Percentiles rank a stretch among this genome's conserved stretches.
phyloP scores from a whole-genome alignment of 176 grass and related monocot genomes.

The Cocos nucifera region DNA sequence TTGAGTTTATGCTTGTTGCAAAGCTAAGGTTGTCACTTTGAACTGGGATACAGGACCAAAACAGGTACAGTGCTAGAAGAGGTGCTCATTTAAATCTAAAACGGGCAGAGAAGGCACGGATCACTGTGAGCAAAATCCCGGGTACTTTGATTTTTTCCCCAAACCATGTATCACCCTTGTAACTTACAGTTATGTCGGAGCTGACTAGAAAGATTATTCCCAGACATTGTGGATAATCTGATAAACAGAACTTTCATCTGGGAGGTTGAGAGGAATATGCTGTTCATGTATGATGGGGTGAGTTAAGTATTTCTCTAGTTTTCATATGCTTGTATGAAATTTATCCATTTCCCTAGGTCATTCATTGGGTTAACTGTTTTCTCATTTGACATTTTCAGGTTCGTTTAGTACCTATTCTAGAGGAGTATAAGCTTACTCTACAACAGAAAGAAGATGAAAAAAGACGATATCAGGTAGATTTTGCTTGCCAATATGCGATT shows the following conservation, averaged over 20 bases:
- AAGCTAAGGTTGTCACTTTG: neutral
- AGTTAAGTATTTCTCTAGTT: neutral
- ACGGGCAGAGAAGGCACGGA: neutral
- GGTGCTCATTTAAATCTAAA: neutral
- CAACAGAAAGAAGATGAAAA: neutral
- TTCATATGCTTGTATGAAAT: neutral
- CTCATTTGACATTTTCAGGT: neutral
- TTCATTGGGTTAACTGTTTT: too few relatives aligned
- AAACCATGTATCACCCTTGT: neutral
- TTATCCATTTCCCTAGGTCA: neutral
- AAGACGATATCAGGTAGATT: neutral
- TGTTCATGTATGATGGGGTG: neutral
- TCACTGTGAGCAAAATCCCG: neutral
- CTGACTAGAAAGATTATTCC: neutral
- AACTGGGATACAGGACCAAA: neutral
- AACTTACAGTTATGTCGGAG: neutral
- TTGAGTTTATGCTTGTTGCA: neutral
- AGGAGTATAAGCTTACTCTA: neutral
- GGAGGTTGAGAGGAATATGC: neutral
- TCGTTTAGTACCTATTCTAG: neutral
- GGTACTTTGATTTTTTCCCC: neutral
- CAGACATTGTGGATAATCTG: neutral
- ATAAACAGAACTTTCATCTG: conserved; percentile 1
- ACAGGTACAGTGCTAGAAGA: neutral
- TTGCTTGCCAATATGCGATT: neutral